Evolutionary conservation across 176 grass and related monocot genomes (phyloP).

Genomic region (Saccharum spontaneum): DNA sequence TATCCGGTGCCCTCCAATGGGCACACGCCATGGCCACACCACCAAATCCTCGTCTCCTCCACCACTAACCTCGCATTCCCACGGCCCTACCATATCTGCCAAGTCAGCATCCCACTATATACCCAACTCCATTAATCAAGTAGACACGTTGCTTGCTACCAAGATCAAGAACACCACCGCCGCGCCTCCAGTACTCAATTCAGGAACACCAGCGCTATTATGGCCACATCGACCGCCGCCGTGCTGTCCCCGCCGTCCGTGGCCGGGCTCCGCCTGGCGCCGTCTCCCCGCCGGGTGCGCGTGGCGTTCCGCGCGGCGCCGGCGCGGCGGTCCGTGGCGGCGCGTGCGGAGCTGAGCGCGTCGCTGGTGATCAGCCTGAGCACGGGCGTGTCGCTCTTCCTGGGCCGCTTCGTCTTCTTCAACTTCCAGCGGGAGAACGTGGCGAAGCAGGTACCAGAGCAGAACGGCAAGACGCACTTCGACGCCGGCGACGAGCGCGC

Average conservation of each 20-base stretch:
- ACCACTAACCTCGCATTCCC: slow-evolving; percentile 39
- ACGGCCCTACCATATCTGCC: slow-evolving; percentile 36
- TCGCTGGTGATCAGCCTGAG: slow-evolving; percentile 96
- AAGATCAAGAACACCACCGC: slow-evolving; percentile 13
- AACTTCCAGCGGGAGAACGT: slow-evolving; percentile 99
- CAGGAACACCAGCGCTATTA: not conserved
- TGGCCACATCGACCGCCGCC: slow-evolving; percentile 50
- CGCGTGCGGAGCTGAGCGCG: slow-evolving; percentile 75
- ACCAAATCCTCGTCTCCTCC: slow-evolving; percentile 11
- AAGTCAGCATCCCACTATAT: slow-evolving; percentile 42
- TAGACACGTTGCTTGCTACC: not conserved
- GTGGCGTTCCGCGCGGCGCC: slow-evolving; percentile 19
- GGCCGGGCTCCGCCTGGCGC: slow-evolving; percentile 56
- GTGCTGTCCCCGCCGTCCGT: slow-evolving; percentile 48
- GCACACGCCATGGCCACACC: slow-evolving; percentile 43
- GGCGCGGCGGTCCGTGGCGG: slow-evolving; percentile 30
- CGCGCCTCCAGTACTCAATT: not conserved
- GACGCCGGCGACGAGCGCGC: slow-evolving; percentile 90
- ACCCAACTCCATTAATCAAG: slow-evolving; percentile 13
- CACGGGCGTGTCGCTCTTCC: slow-evolving; percentile 92
- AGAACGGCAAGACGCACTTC: slow-evolving; percentile 97
- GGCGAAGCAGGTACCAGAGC: slow-evolving; percentile 91
- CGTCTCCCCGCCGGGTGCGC: slow-evolving; percentile 22
- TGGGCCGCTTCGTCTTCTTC: slow-evolving; percentile 98
- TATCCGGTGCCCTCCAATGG: slow-evolving; percentile 66